Evolutionary conservation across 805 yeast genomes (phyloP).

Genomic region (Danielozyma ontarioensis): DNA sequence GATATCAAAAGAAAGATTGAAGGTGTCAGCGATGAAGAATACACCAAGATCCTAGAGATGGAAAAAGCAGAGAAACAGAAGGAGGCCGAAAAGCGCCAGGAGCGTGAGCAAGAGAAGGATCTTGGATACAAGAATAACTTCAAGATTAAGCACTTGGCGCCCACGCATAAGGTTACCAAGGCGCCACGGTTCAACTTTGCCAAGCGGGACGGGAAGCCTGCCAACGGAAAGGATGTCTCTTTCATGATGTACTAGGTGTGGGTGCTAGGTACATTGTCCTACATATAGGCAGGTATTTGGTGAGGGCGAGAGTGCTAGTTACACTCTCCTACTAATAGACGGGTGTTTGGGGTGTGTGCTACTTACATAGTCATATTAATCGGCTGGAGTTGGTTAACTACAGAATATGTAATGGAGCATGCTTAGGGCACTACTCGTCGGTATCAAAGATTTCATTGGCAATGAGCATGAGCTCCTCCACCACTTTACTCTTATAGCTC

Average conservation of each 20-base stretch:
- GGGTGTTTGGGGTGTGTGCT: too few relatives aligned
- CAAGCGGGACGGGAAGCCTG: conserved; percentile 3
- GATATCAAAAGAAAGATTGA: conserved; percentile 25
- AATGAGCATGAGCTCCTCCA: conserved; percentile 79
- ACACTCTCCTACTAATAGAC: too few relatives aligned
- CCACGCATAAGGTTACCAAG: conserved; percentile 23
- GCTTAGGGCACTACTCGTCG: conserved; percentile 18
- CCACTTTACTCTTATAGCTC: conserved; percentile 67
- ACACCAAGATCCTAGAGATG: conserved; percentile 18
- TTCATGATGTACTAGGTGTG: conserved; percentile 15
- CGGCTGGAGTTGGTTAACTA: too few relatives aligned
- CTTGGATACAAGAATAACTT: conserved; percentile 23
- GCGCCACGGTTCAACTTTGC: conserved; percentile 29
- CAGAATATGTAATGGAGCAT: not conserved
- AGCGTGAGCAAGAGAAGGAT: conserved; percentile 3
- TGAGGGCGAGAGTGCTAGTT: too few relatives aligned
- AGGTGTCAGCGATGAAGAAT: conserved; percentile 39
- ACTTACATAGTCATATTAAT: too few relatives aligned
- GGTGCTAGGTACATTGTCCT: not conserved
- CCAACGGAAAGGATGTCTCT: conserved; percentile 6
- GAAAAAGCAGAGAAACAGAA: conserved; percentile 15
- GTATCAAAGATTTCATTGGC: conserved; percentile 68
- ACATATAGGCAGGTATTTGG: too few relatives aligned
- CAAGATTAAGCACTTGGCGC: conserved; percentile 18
- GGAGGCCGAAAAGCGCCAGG: conserved; percentile 9